Evolutionary conservation across 2,329 filamentous ascomycete genomes (phyloP).

Genomic region (Pseudocercospora fijiensis): DNA sequence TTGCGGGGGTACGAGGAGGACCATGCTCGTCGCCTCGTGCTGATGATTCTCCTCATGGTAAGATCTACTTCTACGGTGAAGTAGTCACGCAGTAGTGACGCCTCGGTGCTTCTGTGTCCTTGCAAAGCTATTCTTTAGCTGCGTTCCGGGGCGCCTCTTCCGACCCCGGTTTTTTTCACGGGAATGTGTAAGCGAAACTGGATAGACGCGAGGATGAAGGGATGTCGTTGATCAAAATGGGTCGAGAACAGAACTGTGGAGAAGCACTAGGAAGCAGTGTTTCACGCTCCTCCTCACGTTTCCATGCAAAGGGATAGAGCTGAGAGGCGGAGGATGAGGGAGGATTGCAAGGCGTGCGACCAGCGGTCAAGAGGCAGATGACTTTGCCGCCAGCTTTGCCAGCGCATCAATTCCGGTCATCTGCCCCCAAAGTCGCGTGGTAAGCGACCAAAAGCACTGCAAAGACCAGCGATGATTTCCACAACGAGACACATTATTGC

Average conservation of each 20-base stretch:
- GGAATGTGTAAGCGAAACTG: background rate
- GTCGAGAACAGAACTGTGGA: background rate
- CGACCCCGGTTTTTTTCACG: background rate
- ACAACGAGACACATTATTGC: conserved; percentile 8
- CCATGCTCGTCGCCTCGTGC: background rate
- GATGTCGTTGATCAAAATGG: background rate
- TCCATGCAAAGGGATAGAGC: background rate
- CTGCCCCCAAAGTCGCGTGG: conserved; percentile 18
- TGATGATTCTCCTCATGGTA: background rate
- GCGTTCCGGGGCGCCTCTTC: background rate
- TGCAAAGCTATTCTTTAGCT: background rate
- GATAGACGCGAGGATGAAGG: background rate
- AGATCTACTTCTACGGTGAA: background rate
- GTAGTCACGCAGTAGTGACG: conserved; percentile 5
- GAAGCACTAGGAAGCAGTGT: background rate
- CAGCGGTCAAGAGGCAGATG: conserved; percentile 9
- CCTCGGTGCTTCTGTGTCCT: background rate
- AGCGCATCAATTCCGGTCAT: conserved; percentile 14
- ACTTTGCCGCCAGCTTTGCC: conserved; percentile 12
- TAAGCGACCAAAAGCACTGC: conserved; percentile 11
- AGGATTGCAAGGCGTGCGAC: conserved; percentile 10
- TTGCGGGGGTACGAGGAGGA: background rate
- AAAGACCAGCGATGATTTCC: conserved; percentile 1
- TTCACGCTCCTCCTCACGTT: background rate
- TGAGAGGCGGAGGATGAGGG: conserved; percentile 1